Conservation (phyloP, 495 filamentous ascomycete genomes). For the Annulohypoxylon nitens region DNA sequence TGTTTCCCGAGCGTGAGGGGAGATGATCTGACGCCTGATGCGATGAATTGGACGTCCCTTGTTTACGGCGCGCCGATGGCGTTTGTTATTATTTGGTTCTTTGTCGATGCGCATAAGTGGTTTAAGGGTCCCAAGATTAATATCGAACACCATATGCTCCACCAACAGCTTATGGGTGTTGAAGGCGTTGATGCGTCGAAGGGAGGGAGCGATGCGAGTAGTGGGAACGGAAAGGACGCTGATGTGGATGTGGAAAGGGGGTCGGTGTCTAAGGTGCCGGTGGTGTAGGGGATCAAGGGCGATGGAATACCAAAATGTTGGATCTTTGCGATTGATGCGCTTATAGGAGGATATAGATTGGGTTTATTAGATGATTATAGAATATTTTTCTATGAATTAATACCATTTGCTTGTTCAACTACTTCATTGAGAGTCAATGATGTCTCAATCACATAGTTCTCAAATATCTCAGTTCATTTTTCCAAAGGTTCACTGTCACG, state of each 20-base stretch:
- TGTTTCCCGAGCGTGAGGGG: conserved; percentile 75
- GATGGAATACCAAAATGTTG: neutral
- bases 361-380: neutral
- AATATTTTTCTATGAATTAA: neutral
- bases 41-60: conserved; percentile 83
- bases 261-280: conserved; percentile 31
- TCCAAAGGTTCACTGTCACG: too few relatives aligned
- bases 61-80: conserved; percentile 73
- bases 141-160: conserved; percentile 60
- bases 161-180: conserved; percentile 31
- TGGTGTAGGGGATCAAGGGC: neutral
- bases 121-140: conserved; percentile 81
- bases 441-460: neutral
- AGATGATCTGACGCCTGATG: conserved; percentile 65
- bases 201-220: neutral
- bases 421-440: neutral
- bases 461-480: neutral
- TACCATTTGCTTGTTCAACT: neutral
- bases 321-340: neutral
- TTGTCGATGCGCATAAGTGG: conserved; percentile 75
- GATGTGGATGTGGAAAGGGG: conserved; percentile 47
- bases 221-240: conserved; percentile 23
- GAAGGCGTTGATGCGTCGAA: conserved; percentile 34
- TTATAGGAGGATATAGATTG: neutral
- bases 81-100: conserved; percentile 75